These are phyloP conservation scores for Calophaca sinica DNA, from an alignment of 306 rosid genomes.

Conservation along the genomic window DNA sequence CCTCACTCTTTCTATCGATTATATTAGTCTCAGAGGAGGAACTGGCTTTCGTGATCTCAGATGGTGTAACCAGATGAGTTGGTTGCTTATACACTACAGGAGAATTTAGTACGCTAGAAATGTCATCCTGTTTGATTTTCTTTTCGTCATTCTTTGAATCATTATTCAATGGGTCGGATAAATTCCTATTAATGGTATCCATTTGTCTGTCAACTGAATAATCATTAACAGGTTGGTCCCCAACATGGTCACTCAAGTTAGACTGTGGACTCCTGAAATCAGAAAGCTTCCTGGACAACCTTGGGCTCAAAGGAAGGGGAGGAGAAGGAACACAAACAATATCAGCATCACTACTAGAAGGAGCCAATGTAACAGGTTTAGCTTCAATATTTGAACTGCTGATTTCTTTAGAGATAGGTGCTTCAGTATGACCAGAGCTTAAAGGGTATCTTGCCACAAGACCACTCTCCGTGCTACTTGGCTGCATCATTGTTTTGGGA, in stretches of 20 bases:
- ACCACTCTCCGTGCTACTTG: slow-evolving; percentile 60
- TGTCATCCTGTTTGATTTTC: slow-evolving; percentile 72
- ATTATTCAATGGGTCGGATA: slow-evolving; percentile 69
- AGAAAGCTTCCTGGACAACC: slow-evolving; percentile 79
- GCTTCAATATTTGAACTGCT: slow-evolving; percentile 64
- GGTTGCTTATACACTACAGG: slow-evolving; percentile 80
- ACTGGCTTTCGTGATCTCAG: slow-evolving; percentile 77
- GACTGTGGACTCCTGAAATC: slow-evolving; percentile 77
- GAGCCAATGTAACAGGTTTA: slow-evolving; percentile 61
- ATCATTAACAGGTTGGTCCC: slow-evolving; percentile 69
- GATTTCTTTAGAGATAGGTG: slow-evolving; percentile 54
- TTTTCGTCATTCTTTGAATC: slow-evolving; percentile 64
- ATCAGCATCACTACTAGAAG: slow-evolving; percentile 71
- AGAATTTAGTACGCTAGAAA: slow-evolving; percentile 65
- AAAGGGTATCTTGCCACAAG: slow-evolving; percentile 64
- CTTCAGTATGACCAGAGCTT: slow-evolving; percentile 66
- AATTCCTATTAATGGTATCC: slow-evolving; percentile 62
- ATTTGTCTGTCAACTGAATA: slow-evolving; percentile 79
- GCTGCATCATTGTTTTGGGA: slow-evolving; percentile 61
- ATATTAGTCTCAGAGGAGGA: slow-evolving; percentile 75
- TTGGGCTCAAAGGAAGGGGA: slow-evolving; percentile 88
- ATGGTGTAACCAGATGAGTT: slow-evolving; percentile 91
- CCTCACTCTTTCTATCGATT: slow-evolving; percentile 69
- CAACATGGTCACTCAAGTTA: slow-evolving; percentile 65
- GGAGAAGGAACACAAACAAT: slow-evolving; percentile 69